phyloP scores from a whole-genome alignment of 2,329 filamentous ascomycete genomes.

The Claviceps monticola region DNA sequence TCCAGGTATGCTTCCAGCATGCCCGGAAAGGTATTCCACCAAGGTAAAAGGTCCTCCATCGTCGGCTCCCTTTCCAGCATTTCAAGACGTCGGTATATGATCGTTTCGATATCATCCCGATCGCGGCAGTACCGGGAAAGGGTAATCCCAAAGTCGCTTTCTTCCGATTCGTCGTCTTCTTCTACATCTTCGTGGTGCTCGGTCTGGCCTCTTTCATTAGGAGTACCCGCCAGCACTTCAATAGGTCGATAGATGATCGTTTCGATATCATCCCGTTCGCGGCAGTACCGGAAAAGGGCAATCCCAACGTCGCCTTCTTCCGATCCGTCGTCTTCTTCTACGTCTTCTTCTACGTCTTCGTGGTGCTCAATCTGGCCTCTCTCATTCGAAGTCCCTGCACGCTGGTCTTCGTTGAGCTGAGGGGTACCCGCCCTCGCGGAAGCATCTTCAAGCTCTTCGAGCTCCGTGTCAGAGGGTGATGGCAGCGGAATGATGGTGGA shows the following conservation, averaged over 20 bases:
- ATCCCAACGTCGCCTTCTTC: not conserved
- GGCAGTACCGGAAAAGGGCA: not conserved
- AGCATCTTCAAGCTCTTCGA: not conserved
- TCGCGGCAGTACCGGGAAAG: not conserved
- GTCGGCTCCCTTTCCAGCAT: not conserved
- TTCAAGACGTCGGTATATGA: not conserved
- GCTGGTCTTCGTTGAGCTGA: not conserved
- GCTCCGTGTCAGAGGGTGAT: not conserved
- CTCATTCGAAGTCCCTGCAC: not conserved
- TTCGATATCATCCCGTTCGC: not conserved
- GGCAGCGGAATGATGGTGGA: not conserved
- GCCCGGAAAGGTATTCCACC: constrained; percentile 1
- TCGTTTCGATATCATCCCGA: not conserved
- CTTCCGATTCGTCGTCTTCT: not conserved
- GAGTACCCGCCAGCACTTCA: too few relatives aligned
- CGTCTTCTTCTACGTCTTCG: not conserved
- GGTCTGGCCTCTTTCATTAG: too few relatives aligned
- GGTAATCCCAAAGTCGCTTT: not conserved
- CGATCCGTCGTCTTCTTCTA: not conserved
- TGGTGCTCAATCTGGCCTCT: not conserved
- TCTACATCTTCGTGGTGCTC: not conserved
- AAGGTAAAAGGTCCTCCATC: not conserved
- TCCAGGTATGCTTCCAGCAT: constrained; percentile 3
- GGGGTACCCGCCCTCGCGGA: not conserved
- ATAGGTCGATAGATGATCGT: not conserved